phyloP scores from a whole-genome alignment of 768 basidiomycete genomes.

The Russula vinacea region DNA sequence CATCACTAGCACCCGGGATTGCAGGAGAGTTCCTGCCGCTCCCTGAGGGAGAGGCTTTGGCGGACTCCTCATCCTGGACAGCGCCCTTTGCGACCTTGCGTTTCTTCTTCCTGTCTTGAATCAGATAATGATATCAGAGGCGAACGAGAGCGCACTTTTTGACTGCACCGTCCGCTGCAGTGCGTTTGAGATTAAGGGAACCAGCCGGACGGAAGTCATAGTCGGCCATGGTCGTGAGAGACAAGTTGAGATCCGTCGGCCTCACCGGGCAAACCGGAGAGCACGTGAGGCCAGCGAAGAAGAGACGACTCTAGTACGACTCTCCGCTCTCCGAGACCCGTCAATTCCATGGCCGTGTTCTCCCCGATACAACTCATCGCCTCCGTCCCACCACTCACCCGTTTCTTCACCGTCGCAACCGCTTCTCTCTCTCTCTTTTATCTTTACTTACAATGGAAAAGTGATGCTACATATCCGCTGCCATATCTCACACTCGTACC shows the following conservation, averaged over 20 bases:
- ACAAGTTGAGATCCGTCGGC: neutral
- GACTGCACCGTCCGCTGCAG: slow-evolving; percentile 70
- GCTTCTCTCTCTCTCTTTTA: slow-evolving; percentile 56
- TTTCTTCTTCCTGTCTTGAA: slow-evolving; percentile 73
- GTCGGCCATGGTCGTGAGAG: slow-evolving; percentile 58
- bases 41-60: slow-evolving; percentile 47
- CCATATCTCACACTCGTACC: slow-evolving; percentile 81
- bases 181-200: slow-evolving; percentile 85
- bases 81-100: slow-evolving; percentile 45
- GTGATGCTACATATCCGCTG: slow-evolving; percentile 39
- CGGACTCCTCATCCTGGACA: slow-evolving; percentile 43
- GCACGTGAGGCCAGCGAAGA: no score
- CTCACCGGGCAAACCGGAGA: no score
- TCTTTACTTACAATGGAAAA: slow-evolving; percentile 60
- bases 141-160: slow-evolving; percentile 62
- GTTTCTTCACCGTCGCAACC: slow-evolving; percentile 63
- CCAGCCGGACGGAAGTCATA: slow-evolving; percentile 85
- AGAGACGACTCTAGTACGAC: no score
- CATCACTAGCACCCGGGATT: slow-evolving; percentile 41
- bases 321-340: neutral
- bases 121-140: neutral
- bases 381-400: slow-evolving; percentile 77
- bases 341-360: slow-evolving; percentile 62
- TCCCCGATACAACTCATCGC: slow-evolving; percentile 65
- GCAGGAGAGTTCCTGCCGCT: slow-evolving; percentile 63